A percentile compares a stretch with the other conserved stretches of the same genome.
These are phyloP conservation scores for Crithidia acanthocephali DNA, from an alignment of 208 protist species.

Conservation along the genomic window DNA sequence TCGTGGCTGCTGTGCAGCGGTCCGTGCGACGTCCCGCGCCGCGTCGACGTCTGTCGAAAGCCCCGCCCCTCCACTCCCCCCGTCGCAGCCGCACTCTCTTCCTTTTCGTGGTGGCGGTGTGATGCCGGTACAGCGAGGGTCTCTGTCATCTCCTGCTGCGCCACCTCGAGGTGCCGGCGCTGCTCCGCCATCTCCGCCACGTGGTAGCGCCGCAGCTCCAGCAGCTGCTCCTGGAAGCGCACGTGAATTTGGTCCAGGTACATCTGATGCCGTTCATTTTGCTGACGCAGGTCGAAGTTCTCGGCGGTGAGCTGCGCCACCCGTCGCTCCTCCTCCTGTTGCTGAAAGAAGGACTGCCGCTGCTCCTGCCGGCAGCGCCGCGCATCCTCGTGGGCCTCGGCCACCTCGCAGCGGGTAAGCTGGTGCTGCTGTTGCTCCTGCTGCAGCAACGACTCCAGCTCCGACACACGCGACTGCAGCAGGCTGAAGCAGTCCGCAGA, in stretches of 20 bases:
- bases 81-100: neutral
- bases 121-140: neutral
- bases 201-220: conserved; percentile 22
- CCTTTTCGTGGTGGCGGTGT: neutral
- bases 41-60: conserved; percentile 12
- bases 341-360: conserved; percentile 31
- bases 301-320: conserved; percentile 24
- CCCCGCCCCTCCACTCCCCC: neutral
- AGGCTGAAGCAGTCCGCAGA: conserved; percentile 34
- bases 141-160: neutral
- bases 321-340: conserved; percentile 36
- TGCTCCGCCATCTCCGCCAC: conserved; percentile 24
- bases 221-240: conserved; percentile 22
- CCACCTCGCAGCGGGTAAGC: conserved; percentile 27
- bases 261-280: conserved; percentile 28
- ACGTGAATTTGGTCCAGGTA: conserved; percentile 31
- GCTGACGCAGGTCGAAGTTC: conserved; percentile 34
- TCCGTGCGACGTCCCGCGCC: neutral
- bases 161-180: conserved; percentile 14
- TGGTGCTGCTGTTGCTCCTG: conserved; percentile 38
- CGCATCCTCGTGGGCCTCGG: conserved; percentile 33
- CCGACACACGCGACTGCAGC: conserved; percentile 30
- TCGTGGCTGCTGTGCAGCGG: neutral
- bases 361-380: conserved; percentile 33
- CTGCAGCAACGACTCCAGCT: conserved; percentile 29